Evolutionary conservation across 768 basidiomycete species (phyloP).

Genomic region (Cubamyces sp.): DNA sequence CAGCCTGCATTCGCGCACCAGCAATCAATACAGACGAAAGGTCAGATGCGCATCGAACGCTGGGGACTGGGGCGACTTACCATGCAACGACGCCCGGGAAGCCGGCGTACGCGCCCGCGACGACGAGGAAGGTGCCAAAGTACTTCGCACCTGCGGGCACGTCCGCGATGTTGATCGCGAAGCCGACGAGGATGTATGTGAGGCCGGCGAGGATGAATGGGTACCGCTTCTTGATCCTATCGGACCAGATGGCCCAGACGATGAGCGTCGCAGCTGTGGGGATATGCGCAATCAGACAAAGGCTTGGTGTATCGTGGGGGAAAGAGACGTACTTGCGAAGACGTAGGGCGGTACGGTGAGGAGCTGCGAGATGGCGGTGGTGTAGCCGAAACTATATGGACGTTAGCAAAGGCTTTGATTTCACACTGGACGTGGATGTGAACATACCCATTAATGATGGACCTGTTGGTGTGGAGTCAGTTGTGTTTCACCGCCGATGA

Average conservation of each 20-base stretch:
- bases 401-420: conserved; percentile 30
- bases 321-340: conserved; percentile 52
- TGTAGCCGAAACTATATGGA: conserved; percentile 56
- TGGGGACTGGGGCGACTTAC: no score
- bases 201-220: conserved; percentile 61
- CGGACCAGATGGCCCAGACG: conserved; percentile 59
- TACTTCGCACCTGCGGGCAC: conserved; percentile 61
- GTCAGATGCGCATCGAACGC: no score
- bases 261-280: conserved; percentile 54
- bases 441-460: conserved; percentile 30
- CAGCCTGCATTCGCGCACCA: conserved; percentile 46
- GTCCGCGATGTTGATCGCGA: conserved; percentile 62
- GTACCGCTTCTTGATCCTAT: conserved; percentile 54
- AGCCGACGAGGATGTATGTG: conserved; percentile 57
- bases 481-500: neutral
- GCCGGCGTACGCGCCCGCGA: conserved; percentile 61
- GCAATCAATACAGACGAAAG: neutral
- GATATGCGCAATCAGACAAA: neutral
- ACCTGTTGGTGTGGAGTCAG: neutral
- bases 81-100: conserved; percentile 67
- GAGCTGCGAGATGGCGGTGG: conserved; percentile 58
- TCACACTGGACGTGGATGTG: conserved; percentile 45
- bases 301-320: neutral
- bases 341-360: conserved; percentile 70
- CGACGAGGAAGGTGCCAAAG: conserved; percentile 71